Base-by-base conservation (phyloP, 2,329 filamentous ascomycete genomes). In the Ilyonectria mors-panacis region DNA sequence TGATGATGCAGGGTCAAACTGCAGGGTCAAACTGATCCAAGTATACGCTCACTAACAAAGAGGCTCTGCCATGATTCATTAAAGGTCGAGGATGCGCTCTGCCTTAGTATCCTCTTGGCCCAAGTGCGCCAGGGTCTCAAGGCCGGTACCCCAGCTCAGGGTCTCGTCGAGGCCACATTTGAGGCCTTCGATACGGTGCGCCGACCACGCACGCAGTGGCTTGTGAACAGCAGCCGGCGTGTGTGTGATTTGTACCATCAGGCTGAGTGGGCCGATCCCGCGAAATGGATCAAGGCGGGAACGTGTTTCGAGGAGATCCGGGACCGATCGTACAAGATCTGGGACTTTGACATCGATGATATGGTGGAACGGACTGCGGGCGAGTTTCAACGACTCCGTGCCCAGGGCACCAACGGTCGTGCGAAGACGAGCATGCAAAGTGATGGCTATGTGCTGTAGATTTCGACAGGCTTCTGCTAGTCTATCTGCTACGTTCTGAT, bases 171-270 rank as follows among this genome's bases (percentile, higher is more conserved):
- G 39, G 39, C 17, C 39, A 26, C 50, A 35, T 35, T 54, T 19
- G 28, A 54, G 50, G 33, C 28, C 15, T 54, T 33, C 28, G 50
- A 54, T 26, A 35, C 4, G 5, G 28, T 54, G 26, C 50, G 50
- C 17, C 50, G 50, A 35, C 23, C 26, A 33, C 23, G 50, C 28
- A 54, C 50, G 8, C 50, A 54, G 50, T 54, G 50, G 50, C 50
- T 54, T 13, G 50, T 54, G 26, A 54, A 54, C 28, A 54, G 50
- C 50, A 54, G 50, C 50, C 30, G 50, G 19, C 50, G 50, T 30
- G 50, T 54, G n/a, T 35, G 26, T 35, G 50, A 54, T 19, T 35
- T 54, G 50, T 54, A 33, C 28, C 50, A 54, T 19, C 50, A 54
- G 50, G n/a, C 50, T 13, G 50, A 54, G 26, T 54, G 50, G 50